Evolutionary conservation across 345 rosid genomes (phyloP).

Genomic region (Mercurialis annua): DNA sequence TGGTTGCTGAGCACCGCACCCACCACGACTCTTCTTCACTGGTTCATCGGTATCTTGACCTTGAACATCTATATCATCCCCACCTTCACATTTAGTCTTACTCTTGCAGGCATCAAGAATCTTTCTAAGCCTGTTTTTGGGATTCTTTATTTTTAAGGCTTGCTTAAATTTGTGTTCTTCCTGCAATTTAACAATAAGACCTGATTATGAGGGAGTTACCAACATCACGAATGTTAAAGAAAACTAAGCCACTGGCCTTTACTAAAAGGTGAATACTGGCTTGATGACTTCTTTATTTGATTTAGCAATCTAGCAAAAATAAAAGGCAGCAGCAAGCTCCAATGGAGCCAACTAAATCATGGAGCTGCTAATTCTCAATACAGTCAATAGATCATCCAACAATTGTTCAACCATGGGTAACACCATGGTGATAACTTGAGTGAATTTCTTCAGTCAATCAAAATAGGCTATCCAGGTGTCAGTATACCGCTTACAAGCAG

Average conservation of each 20-base stretch:
- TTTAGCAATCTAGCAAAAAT: not conserved
- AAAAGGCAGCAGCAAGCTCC: not conserved
- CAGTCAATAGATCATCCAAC: not conserved
- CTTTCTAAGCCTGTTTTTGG: slow-evolving; percentile 82
- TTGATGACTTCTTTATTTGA: not conserved
- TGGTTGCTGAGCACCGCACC: slow-evolving; percentile 94
- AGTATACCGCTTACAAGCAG: not conserved
- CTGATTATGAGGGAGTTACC: slow-evolving; percentile 5
- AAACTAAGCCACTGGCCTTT: not conserved
- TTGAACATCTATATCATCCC: slow-evolving; percentile 69
- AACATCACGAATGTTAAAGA: slow-evolving; percentile 1
- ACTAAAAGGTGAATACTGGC: not conserved
- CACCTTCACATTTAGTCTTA: slow-evolving; percentile 85
- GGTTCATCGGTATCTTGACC: slow-evolving; percentile 69
- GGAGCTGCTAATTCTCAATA: not conserved
- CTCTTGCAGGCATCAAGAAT: slow-evolving; percentile 88
- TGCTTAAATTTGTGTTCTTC: slow-evolving; percentile 94
- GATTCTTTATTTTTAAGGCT: slow-evolving; percentile 88
- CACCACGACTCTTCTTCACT: slow-evolving; percentile 75
- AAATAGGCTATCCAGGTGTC: not conserved
- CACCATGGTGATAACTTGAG: not conserved
- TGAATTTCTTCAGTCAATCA: not conserved
- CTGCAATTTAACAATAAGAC: slow-evolving; percentile 41
- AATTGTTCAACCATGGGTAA: not conserved
- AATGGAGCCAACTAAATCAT: not conserved